Base-by-base conservation (phyloP, 495 filamentous ascomycete genomes). In the Daldinia childiae region DNA sequence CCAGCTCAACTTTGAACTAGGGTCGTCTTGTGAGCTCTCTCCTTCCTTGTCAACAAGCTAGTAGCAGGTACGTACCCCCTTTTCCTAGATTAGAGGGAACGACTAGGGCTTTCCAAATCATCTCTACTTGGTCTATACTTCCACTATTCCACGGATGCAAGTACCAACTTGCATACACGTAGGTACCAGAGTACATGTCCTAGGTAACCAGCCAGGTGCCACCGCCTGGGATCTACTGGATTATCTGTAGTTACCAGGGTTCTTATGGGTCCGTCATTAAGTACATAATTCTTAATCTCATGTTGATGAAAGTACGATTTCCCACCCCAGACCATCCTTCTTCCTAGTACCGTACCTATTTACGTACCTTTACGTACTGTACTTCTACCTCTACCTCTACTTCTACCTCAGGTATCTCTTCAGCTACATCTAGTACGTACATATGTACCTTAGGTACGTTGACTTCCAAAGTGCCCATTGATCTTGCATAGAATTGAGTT, bases 201-300 rank as follows among this genome's bases (percentile, higher is more conserved):
- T 32, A 39, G 26, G 27, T 61, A 62, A 48, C 36, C 48, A 68
- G 38, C 43, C 50, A 68, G 59, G 69, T 72, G 43, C 48, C 61
- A 66, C 65, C 26, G 21, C 29, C 45, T 39, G 54, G 55, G 65
- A 21, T 68, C 57, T 65, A 68, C 60, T 55, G 50, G 51, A 58
- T 59, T 45, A 36, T 45, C 58, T 66, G 62, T 58, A 69, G 67
- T 43, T 64, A 21, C 51, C 17, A 39, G 41, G 65, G 58, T 69
- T 39, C 19, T 54, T 39, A 68, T 65, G 51, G 38, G 66, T 61
- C 56, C 64, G 17, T 57, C 52, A 61, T 68, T 72, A 21, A 48
- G 43, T 48, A 48, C 43, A 24, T 48, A 21, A 72, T 66, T 66
- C 65, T 69, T 54, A 68, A 73, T 65, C 56, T 69, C 70, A 73